Conservation (phyloP, 2,329 filamentous ascomycete genomes). For the Fusarium subglutinans region DNA sequence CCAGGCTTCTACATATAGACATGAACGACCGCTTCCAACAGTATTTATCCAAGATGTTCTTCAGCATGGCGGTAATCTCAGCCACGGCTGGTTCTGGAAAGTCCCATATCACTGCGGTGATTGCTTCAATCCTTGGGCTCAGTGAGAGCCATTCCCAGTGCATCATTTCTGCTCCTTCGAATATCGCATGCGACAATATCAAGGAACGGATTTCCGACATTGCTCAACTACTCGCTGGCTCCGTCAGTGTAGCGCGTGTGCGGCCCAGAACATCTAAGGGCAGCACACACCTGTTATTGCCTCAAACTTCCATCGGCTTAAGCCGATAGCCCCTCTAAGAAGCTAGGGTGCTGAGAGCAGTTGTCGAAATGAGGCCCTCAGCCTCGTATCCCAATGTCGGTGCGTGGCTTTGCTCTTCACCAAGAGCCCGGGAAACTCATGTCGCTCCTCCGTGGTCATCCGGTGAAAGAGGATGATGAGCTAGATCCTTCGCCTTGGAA, state of each 20-base stretch:
- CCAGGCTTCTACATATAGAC: accelerated
- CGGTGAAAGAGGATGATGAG: background rate
- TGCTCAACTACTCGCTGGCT: too few species aligned
- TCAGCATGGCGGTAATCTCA: background rate
- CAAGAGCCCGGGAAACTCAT: background rate
- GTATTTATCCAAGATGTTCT: background rate
- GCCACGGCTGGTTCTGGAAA: background rate
- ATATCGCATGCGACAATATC: background rate
- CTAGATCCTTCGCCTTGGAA: background rate
- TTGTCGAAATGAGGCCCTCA: background rate
- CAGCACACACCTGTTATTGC: too few species aligned
- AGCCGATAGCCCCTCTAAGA: too few species aligned
- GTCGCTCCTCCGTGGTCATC: background rate
- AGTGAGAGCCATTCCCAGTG: background rate
- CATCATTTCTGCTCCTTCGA: background rate
- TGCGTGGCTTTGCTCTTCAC: background rate
- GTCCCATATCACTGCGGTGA: background rate
- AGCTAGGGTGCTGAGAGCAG: background rate
- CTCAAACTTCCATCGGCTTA: too few species aligned
- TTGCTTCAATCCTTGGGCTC: too few species aligned
- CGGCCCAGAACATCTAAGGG: too few species aligned
- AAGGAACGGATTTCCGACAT: background rate
- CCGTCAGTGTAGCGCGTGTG: too few species aligned
- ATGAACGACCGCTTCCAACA: background rate
- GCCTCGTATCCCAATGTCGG: background rate